phyloP scores from a whole-genome alignment of 208 protist species.

The Trypanosomatidae sp. region DNA sequence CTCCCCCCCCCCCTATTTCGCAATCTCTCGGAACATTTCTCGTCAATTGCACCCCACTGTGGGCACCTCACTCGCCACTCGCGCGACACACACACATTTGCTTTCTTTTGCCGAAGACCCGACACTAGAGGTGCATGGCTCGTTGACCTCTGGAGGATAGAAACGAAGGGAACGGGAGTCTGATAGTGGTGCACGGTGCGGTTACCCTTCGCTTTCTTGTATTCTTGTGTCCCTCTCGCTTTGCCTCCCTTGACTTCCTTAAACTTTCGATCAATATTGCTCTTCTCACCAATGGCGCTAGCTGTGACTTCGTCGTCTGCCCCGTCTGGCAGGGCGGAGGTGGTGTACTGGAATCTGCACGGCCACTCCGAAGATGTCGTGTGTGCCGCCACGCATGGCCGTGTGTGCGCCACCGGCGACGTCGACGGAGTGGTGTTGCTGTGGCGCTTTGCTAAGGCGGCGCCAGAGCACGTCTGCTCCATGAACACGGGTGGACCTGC shows the following conservation, averaged over 20 bases:
- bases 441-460: constrained; percentile 37
- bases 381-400: constrained; percentile 25
- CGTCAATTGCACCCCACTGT: constrained; percentile 1
- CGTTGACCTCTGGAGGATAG: neutral
- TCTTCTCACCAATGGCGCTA: constrained; percentile 35
- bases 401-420: constrained; percentile 67
- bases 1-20: constrained; percentile 7
- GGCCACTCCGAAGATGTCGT: constrained; percentile 70
- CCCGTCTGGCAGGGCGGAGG: neutral
- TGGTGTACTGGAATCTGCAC: constrained; percentile 46
- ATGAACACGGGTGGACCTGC: constrained; percentile 61
- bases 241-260: neutral
- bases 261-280: neutral
- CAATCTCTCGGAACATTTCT: neutral
- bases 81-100: neutral
- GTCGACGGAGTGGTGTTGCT: constrained; percentile 52
- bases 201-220: neutral
- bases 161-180: neutral
- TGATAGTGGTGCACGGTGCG: neutral
- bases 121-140: neutral
- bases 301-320: constrained; percentile 27
- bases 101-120: neutral
- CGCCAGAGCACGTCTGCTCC: constrained; percentile 52
- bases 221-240: neutral
- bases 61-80: neutral